Evolutionary conservation across 2,329 filamentous ascomycete genomes (phyloP).

Genomic region (Paraphoma sp.): DNA sequence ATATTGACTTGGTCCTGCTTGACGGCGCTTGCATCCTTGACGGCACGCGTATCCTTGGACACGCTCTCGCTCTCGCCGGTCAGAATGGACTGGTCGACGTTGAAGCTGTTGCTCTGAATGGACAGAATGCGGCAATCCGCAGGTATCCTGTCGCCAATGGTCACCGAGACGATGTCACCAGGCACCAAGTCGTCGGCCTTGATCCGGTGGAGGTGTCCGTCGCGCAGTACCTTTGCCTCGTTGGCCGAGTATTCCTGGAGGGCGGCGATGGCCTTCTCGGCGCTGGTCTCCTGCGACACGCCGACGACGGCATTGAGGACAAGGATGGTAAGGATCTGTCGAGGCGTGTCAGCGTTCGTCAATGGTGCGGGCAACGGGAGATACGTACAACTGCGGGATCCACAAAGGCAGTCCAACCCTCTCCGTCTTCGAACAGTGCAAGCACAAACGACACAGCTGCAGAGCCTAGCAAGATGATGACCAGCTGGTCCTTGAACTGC

Average conservation of each 20-base stretch:
- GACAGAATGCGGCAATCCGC: conserved; percentile 90
- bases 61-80: conserved; percentile 99
- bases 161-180: conserved; percentile 86
- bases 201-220: conserved; percentile 79
- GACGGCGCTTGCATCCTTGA: conserved; percentile 83
- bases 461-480: conserved; percentile 91
- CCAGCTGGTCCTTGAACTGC: conserved; percentile 98
- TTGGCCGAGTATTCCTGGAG: conserved; percentile 99
- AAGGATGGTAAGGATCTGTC: conserved; percentile 93
- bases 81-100: conserved; percentile 94
- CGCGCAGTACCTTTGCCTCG: conserved; percentile 90
- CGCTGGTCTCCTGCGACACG: conserved; percentile 97
- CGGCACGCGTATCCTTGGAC: conserved; percentile 74
- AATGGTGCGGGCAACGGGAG: no score
- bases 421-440: conserved; percentile 89
- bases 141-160: conserved; percentile 91
- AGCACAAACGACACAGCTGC: conserved; percentile 92
- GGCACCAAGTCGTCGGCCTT: conserved; percentile 98
- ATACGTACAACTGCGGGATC: conserved; percentile 87
- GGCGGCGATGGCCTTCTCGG: conserved; percentile 97
- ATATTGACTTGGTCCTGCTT: conserved; percentile 98
- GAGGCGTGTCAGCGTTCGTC: no score
- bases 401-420: conserved; percentile 96
- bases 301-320: conserved; percentile 97
- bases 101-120: conserved; percentile 97